phyloP scores from a whole-genome alignment of 306 rosid species.

The Quercus rubra region DNA sequence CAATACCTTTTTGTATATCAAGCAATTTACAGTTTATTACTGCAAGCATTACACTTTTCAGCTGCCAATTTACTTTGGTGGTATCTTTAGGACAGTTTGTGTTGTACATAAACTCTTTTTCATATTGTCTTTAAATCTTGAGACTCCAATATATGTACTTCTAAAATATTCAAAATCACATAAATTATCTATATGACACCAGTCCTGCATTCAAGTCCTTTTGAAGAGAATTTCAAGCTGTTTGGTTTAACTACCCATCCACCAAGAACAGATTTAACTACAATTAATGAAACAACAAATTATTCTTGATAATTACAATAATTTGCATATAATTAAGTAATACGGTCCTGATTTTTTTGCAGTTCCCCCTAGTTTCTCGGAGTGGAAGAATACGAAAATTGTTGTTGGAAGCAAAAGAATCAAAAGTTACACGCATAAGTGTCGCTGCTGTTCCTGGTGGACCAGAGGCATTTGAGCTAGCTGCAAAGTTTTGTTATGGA shows the following conservation, averaged over 20 bases:
- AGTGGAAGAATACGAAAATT: constrained; percentile 85
- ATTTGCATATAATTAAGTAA: not conserved
- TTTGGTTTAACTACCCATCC: not conserved
- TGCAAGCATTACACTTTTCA: not conserved
- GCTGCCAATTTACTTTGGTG: not conserved
- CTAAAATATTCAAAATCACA: not conserved
- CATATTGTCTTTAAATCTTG: not conserved
- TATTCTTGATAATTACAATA: not conserved
- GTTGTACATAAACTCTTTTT: not conserved
- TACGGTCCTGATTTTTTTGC: constrained; percentile 17
- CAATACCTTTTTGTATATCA: not conserved
- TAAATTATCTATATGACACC: not conserved
- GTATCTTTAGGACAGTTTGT: not conserved
- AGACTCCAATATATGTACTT: not conserved
- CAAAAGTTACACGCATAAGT: constrained; percentile 57
- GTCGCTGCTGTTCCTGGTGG: constrained; percentile 79
- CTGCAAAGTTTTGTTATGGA: constrained; percentile 93
- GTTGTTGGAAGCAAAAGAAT: constrained; percentile 78
- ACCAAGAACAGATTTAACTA: not conserved
- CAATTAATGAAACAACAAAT: not conserved
- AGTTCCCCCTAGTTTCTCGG: constrained; percentile 93
- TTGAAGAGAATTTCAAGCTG: not conserved
- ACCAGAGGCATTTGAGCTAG: constrained; percentile 80
- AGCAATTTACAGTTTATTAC: not conserved
- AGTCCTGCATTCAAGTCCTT: not conserved